Conservation (phyloP, 2,329 filamentous ascomycete genomes). For the Penicillium sp. region DNA sequence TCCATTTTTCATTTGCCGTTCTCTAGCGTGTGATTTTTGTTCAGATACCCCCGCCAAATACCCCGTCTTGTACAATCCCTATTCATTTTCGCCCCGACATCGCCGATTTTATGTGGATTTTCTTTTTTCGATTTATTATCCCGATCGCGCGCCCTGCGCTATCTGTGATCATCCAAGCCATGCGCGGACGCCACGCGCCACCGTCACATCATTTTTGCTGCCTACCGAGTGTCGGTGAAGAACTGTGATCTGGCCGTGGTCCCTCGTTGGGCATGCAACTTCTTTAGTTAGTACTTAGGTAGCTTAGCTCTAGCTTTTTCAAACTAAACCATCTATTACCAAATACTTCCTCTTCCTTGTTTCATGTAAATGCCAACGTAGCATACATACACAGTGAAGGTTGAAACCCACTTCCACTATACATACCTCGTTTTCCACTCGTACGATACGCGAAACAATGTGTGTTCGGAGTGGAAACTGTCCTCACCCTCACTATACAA, state of each 20-base stretch:
- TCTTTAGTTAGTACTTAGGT: conserved; percentile 4
- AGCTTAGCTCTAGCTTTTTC: neutral
- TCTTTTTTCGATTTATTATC: conserved; percentile 4
- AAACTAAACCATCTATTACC: conserved; percentile 1
- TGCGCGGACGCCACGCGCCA: conserved; percentile 4
- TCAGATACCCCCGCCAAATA: conserved; percentile 22
- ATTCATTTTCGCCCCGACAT: conserved; percentile 18
- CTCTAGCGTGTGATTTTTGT: conserved; percentile 16
- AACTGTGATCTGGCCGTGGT: conserved; percentile 1
- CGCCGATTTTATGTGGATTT: conserved; percentile 1
- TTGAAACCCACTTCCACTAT: no score
- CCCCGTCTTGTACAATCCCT: conserved; percentile 18
- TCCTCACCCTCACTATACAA: neutral
- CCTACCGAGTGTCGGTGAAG: conserved; percentile 5
- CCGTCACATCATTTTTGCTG: neutral
- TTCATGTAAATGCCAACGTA: neutral
- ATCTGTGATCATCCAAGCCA: conserved; percentile 2
- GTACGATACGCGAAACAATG: no score
- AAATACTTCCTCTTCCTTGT: neutral
- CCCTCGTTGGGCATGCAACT: conserved; percentile 6
- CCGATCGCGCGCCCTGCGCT: conserved; percentile 5
- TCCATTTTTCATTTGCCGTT: conserved; percentile 10
- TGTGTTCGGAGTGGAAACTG: no score
- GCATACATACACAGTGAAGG: neutral
- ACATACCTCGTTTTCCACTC: no score